phyloP scores from a whole-genome alignment of 2,329 filamentous ascomycete genomes.

The Exophiala alcalophila region DNA sequence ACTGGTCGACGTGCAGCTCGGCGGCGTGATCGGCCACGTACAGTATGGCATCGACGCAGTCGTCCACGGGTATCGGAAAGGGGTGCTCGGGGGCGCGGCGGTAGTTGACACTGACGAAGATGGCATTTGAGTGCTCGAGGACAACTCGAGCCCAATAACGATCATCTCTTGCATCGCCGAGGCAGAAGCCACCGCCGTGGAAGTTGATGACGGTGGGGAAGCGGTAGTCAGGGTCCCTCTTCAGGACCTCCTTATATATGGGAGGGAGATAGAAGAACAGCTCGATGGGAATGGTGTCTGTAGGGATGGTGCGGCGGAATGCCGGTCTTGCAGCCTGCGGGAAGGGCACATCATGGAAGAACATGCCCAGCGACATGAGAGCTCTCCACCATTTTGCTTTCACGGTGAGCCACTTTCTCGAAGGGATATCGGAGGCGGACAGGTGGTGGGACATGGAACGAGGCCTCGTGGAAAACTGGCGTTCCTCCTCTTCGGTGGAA shows the following conservation, averaged over 20 bases:
- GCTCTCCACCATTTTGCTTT: constrained; percentile 66
- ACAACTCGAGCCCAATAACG: constrained; percentile 58
- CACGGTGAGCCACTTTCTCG: constrained; percentile 59
- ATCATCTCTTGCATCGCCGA: constrained; percentile 60
- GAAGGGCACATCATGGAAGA: constrained; percentile 60
- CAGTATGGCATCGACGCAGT: constrained; percentile 60
- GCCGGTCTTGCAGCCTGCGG: constrained; percentile 59
- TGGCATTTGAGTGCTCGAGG: constrained; percentile 54
- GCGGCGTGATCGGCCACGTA: constrained; percentile 56
- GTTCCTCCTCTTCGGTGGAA: constrained; percentile 10
- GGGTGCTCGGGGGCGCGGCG: constrained; percentile 60
- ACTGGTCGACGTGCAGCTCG: constrained; percentile 56
- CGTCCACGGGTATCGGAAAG: constrained; percentile 62
- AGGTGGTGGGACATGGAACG: constrained; percentile 30
- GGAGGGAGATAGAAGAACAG: constrained; percentile 62
- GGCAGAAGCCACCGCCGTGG: constrained; percentile 62
- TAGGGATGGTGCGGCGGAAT: constrained; percentile 57
- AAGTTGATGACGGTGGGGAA: constrained; percentile 62
- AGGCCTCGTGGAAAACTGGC: constrained; percentile 13
- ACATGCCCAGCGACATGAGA: constrained; percentile 67
- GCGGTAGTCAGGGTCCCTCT: constrained; percentile 39
- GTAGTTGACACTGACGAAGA: constrained; percentile 61
- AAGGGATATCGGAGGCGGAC: constrained; percentile 24
- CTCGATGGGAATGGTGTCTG: constrained; percentile 50
- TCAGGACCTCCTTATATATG: constrained; percentile 34